Percentiles rank a stretch among this genome's conserved stretches.
These are phyloP conservation scores for Raddia guianensis DNA, from an alignment of 176 grass and related monocot genomes.

Conservation along the genomic window DNA sequence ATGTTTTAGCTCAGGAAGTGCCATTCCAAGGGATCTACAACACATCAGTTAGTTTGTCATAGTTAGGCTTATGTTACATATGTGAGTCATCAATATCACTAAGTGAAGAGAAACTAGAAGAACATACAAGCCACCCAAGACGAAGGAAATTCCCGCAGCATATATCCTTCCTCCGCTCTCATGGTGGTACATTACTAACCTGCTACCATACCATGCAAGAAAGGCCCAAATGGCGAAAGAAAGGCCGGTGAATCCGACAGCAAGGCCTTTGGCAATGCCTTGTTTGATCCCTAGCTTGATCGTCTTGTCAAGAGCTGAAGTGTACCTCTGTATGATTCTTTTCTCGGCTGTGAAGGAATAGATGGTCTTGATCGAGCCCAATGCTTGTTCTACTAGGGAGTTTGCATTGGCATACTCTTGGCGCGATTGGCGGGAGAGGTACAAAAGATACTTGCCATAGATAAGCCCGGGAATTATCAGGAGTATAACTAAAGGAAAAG, in stretches of 20 bases:
- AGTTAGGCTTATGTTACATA: constrained; percentile 24
- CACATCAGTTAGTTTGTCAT: constrained; percentile 27
- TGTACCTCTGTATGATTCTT: constrained; percentile 71
- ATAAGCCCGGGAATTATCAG: constrained; percentile 91
- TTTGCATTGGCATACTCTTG: constrained; percentile 70
- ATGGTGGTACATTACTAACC: constrained; percentile 80
- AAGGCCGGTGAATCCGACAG: constrained; percentile 82
- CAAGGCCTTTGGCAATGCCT: constrained; percentile 88
- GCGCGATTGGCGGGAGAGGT: constrained; percentile 63
- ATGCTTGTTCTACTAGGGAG: constrained; percentile 77
- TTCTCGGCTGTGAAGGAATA: constrained; percentile 97
- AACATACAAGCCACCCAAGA: constrained; percentile 93
- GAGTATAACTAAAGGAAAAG: constrained; percentile 76
- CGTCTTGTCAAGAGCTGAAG: constrained; percentile 67
- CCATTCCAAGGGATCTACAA: constrained; percentile 95
- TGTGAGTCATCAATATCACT: constrained; percentile 1
- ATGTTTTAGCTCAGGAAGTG: constrained; percentile 94
- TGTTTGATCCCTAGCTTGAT: constrained; percentile 91
- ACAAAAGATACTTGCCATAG: constrained; percentile 94
- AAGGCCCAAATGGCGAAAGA: constrained; percentile 93
- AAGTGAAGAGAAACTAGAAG: neutral
- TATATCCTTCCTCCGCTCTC: constrained; percentile 90
- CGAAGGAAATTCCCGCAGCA: constrained; percentile 92
- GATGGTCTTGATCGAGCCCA: constrained; percentile 84
- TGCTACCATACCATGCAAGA: constrained; percentile 93